Base-by-base conservation (phyloP, 73 alveolate genomes). In the Paramecium octaurelia region DNA sequence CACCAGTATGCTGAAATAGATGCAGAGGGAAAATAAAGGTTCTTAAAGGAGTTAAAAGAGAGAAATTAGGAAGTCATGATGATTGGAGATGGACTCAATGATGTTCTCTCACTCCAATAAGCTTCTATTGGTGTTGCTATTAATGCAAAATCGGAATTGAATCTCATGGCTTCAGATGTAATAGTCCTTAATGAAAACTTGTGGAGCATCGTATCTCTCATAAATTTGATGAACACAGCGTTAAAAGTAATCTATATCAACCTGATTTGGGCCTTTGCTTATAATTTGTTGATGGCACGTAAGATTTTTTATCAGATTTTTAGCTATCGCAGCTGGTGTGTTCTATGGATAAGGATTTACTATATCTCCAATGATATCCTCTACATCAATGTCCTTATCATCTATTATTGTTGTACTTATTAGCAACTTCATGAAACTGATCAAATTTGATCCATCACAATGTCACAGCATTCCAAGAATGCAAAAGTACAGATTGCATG, bases 81-180 rank as follows among this genome's bases (percentile, higher is more conserved):
- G 94, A 89, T 89, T 44, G 94, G 94, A 12, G 94, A 89, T 71
- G 94, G 94, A 8, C 48, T 89, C 29, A 89, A 89, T 89, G 94
- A 89, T 70, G 34, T 89, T 16, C 85, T 89, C 6, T 89, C 94
- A 11, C 71, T 89, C 21, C 36, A 89, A 73, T 57, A 69, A 71
- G 94, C 94, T 4, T 89, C 92, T 27, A 31, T 89, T 6, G 94
- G 94, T 24, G 94, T 89, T 21, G 46, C 94, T 4, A 89, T 89
- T 4, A 89, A 89, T 46, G 94, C 94, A 71, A 89, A 89, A 43
- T 89, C 94, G 14, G 92, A 89, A 70, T 89, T 89, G 38, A 89
- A 89, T 71, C 64, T 89, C 7, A 71, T 89, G 77, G 94, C 94
- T 1, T 70, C 92, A 18, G 94, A 89, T 69, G 69, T 89, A 6